Percentiles rank a stretch among this genome's conserved stretches.
Conservation (phyloP, 148 eudicot genomes). For the Vaccinium myrtillus region DNA sequence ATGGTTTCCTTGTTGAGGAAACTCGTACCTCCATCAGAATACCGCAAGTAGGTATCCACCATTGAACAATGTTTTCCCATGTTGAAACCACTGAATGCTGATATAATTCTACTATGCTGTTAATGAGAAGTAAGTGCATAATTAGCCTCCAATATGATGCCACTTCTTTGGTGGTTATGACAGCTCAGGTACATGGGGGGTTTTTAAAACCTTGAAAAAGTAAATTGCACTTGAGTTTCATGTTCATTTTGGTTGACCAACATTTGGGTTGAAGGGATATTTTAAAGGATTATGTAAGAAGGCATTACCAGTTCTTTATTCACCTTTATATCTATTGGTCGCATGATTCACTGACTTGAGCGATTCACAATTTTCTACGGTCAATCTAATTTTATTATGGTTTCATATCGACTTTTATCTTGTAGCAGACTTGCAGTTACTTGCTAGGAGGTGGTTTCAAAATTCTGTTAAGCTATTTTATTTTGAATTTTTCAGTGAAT, state of each 20-base stretch:
- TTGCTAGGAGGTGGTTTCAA: neutral
- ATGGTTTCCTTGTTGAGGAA: constrained; percentile 95
- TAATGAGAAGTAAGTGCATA: neutral
- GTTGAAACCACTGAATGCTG: neutral
- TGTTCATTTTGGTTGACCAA: neutral
- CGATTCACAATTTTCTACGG: neutral
- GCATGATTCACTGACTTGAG: neutral
- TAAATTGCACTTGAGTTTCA: neutral
- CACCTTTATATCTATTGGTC: neutral
- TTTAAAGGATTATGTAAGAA: neutral
- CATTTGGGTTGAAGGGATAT: neutral
- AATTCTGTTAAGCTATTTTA: neutral
- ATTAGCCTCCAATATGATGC: neutral
- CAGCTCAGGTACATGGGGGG: neutral
- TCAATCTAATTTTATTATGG: neutral
- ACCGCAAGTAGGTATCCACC: constrained; percentile 71
- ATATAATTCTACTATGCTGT: neutral
- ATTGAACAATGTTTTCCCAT: neutral
- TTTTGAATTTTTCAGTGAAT: neutral
- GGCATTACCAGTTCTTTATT: neutral
- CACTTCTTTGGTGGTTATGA: neutral
- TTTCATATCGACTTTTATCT: neutral
- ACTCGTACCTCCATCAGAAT: constrained; percentile 86
- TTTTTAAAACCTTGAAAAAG: neutral
- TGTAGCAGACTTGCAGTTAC: constrained; percentile 26